A percentile compares a stretch with the other conserved stretches of the same genome.
Conservation (phyloP, 257 asterid genomes). For the Eustoma russellianum region DNA sequence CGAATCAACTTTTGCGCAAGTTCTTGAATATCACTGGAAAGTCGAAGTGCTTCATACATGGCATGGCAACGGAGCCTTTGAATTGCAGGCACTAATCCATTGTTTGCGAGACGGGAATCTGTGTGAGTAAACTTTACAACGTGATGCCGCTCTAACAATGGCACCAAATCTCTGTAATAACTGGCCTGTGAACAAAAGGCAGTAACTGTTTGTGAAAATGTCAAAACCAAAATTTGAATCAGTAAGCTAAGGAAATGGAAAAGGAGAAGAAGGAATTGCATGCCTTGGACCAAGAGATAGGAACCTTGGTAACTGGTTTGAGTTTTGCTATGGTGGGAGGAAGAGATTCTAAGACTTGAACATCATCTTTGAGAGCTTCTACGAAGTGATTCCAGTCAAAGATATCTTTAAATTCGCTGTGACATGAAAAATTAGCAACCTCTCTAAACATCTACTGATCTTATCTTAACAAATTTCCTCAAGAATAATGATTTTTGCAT, state of each 20-base stretch:
- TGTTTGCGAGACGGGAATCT: conserved; percentile 33
- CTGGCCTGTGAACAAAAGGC: conserved; percentile 22
- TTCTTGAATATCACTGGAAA: conserved; percentile 17
- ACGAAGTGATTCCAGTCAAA: conserved; percentile 31
- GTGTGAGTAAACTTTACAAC: conserved; percentile 30
- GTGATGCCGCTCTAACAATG: conserved; percentile 12
- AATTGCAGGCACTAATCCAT: conserved; percentile 22
- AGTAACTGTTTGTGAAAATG: no score
- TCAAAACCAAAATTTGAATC: not conserved
- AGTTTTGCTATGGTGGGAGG: conserved; percentile 15
- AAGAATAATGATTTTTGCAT: no score
- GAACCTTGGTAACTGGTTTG: conserved; percentile 20
- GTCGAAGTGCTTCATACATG: conserved; percentile 34
- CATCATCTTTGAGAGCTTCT: conserved; percentile 24
- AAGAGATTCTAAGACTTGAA: conserved; percentile 26
- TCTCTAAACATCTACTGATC: no score
- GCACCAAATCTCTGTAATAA: conserved; percentile 23
- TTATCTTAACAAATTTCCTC: no score
- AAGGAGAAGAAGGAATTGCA: not conserved
- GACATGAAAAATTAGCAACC: conserved; percentile 10
- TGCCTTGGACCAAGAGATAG: conserved; percentile 42
- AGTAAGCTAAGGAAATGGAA: not conserved
- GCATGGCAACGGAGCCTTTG: conserved; percentile 37
- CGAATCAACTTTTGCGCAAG: conserved; percentile 20
- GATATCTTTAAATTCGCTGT: conserved; percentile 40